Percentiles rank a stretch among this genome's conserved stretches.
These are phyloP conservation scores for Suillus ampliporus DNA, from an alignment of 768 basidiomycete species.

Conservation along the genomic window DNA sequence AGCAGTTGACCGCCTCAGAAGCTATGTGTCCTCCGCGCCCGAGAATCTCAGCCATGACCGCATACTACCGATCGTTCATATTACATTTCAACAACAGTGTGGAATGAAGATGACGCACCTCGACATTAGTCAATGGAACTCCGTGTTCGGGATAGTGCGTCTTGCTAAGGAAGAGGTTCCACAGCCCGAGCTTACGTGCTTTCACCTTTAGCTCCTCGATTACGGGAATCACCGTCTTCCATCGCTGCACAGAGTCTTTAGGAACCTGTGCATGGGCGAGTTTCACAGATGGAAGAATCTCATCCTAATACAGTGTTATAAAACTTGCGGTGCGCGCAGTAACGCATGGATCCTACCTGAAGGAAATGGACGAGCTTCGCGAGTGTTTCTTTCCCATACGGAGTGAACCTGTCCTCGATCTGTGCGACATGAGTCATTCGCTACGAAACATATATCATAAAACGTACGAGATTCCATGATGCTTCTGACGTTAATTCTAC, in stretches of 20 bases:
- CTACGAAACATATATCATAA: background rate
- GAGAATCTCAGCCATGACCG: conserved; percentile 95
- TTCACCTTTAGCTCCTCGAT: conserved; percentile 85
- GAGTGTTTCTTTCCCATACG: conserved; percentile 85
- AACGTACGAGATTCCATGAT: conserved; percentile 84
- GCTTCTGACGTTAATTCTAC: conserved; percentile 80
- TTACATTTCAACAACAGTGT: background rate
- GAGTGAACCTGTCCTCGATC: conserved; percentile 94
- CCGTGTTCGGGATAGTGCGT: conserved; percentile 90
- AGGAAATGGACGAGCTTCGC: conserved; percentile 85
- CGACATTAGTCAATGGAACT: conserved; percentile 90
- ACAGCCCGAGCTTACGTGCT: conserved; percentile 88
- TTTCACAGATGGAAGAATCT: conserved; percentile 80
- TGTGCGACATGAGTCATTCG: conserved; percentile 33
- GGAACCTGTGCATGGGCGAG: conserved; percentile 86
- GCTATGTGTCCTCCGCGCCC: conserved; percentile 84
- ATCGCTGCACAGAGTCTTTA: conserved; percentile 70
- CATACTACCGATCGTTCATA: conserved; percentile 62
- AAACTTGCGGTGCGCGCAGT: background rate
- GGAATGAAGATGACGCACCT: conserved; percentile 54
- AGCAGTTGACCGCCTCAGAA: conserved; percentile 90
- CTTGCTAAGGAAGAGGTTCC: conserved; percentile 98
- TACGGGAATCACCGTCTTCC: conserved; percentile 84
- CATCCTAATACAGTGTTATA: conserved; percentile 59
- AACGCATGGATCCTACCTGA: conserved; percentile 54